These are phyloP conservation scores for Tylopilus orsonianus DNA, from an alignment of 1,284 basidiomycete genomes.

Conservation along the genomic window DNA sequence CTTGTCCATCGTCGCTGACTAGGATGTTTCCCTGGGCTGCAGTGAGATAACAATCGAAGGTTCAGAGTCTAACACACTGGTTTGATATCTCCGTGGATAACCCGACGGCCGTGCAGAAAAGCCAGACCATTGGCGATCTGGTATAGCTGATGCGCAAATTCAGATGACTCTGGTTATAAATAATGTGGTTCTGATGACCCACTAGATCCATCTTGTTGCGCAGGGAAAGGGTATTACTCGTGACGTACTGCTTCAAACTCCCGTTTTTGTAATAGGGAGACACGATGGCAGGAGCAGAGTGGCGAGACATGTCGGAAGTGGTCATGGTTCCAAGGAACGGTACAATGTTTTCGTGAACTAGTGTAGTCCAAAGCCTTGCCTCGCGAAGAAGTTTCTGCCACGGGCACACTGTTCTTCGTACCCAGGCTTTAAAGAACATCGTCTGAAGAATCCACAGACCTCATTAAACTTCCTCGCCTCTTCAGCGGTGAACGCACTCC, in stretches of 20 bases:
- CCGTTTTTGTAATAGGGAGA: slow-evolving; percentile 29
- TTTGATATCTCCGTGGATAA: slow-evolving; percentile 34
- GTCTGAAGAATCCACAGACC: slow-evolving; percentile 6
- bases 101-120: slow-evolving; percentile 20
- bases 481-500: slow-evolving; percentile 18
- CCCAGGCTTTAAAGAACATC: neutral
- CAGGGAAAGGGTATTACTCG: slow-evolving; percentile 3
- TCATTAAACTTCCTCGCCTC: slow-evolving; percentile 24
- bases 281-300: slow-evolving; percentile 26
- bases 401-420: neutral
- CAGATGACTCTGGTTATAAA: neutral
- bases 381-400: slow-evolving; percentile 32
- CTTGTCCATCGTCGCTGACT: slow-evolving; percentile 23
- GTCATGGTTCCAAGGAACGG: slow-evolving; percentile 26
- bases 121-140: slow-evolving; percentile 24
- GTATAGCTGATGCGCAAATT: slow-evolving; percentile 15
- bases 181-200: neutral
- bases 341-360: slow-evolving; percentile 28
- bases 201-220: slow-evolving; percentile 25
- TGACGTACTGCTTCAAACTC: slow-evolving; percentile 24
- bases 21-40: slow-evolving; percentile 29
- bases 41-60: neutral
- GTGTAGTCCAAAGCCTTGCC: slow-evolving; percentile 28
- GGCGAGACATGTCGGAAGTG: slow-evolving; percentile 22
- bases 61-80: slow-evolving; percentile 21